These are phyloP conservation scores for Saccharum spontaneum DNA, from an alignment of 176 grass and related monocot genomes.

Conservation along the genomic window DNA sequence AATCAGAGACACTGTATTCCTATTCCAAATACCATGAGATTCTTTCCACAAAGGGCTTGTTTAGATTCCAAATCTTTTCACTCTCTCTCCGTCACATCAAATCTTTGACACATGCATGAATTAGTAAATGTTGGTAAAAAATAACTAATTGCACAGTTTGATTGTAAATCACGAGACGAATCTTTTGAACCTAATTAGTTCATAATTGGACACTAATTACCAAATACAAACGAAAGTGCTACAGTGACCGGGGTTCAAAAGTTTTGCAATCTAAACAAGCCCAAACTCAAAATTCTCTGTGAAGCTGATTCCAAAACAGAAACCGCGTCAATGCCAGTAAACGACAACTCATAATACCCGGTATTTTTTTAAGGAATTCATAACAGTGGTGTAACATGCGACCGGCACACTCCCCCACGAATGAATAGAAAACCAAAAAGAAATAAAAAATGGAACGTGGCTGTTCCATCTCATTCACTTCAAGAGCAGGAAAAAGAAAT, in stretches of 20 bases:
- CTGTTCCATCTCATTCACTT: conserved; percentile 28
- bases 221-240: too few species aligned
- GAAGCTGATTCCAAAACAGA: conserved; percentile 33
- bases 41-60: not conserved
- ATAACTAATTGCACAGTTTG: too few species aligned
- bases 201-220: too few species aligned
- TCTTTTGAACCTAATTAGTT: too few species aligned
- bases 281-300: not conserved
- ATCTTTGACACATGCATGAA: too few species aligned
- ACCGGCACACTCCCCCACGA: conserved; percentile 32
- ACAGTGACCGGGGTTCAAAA: too few species aligned
- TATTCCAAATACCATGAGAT: not conserved
- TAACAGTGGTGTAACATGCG: conserved; percentile 1
- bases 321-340: conserved; percentile 27
- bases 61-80: too few species aligned
- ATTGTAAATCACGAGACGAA: too few species aligned
- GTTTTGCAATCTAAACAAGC: too few species aligned
- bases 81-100: too few species aligned
- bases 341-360: conserved; percentile 21
- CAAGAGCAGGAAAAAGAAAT: conserved; percentile 32
- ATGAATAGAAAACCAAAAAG: conserved; percentile 18
- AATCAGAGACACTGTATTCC: not conserved
- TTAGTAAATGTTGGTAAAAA: too few species aligned
- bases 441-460: conserved; percentile 11
- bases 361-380: not conserved